Evolutionary conservation across 2,329 filamentous ascomycete species (phyloP).

Genomic region (Monosporascus sp.): DNA sequence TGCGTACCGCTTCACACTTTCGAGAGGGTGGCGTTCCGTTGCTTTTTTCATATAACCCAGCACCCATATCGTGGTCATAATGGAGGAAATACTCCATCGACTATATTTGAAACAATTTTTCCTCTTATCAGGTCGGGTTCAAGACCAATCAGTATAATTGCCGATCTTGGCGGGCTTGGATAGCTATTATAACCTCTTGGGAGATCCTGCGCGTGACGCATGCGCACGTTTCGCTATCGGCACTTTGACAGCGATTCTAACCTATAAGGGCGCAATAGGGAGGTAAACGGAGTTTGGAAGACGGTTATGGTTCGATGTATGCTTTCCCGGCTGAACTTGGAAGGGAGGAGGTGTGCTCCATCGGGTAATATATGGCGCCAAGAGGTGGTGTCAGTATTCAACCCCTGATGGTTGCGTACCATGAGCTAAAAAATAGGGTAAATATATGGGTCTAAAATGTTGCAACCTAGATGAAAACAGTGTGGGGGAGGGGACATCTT

Average conservation of each 20-base stretch:
- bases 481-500: slow-evolving; percentile 16
- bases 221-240: neutral
- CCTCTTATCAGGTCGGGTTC: neutral
- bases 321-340: slow-evolving; percentile 14
- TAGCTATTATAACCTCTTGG: slow-evolving; percentile 9
- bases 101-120: neutral
- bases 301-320: slow-evolving; percentile 12
- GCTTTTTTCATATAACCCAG: neutral
- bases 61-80: neutral
- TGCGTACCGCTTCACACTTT: neutral
- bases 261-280: slow-evolving; percentile 6
- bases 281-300: slow-evolving; percentile 10
- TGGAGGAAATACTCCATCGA: neutral
- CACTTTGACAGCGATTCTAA: slow-evolving; percentile 5
- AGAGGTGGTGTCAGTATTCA: slow-evolving; percentile 8
- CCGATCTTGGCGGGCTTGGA: slow-evolving; percentile 17
- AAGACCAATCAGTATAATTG: slow-evolving; percentile 8
- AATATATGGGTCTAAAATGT: slow-evolving; percentile 6
- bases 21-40: neutral
- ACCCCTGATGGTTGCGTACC: slow-evolving; percentile 6
- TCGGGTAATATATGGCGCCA: slow-evolving; percentile 16
- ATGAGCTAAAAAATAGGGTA: slow-evolving; percentile 4
- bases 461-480: slow-evolving; percentile 15
- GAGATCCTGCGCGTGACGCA: slow-evolving; percentile 7
- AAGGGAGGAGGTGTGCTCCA: slow-evolving; percentile 14